phyloP scores from a whole-genome alignment of 148 eudicot genomes.

The Euryodendron excelsum region DNA sequence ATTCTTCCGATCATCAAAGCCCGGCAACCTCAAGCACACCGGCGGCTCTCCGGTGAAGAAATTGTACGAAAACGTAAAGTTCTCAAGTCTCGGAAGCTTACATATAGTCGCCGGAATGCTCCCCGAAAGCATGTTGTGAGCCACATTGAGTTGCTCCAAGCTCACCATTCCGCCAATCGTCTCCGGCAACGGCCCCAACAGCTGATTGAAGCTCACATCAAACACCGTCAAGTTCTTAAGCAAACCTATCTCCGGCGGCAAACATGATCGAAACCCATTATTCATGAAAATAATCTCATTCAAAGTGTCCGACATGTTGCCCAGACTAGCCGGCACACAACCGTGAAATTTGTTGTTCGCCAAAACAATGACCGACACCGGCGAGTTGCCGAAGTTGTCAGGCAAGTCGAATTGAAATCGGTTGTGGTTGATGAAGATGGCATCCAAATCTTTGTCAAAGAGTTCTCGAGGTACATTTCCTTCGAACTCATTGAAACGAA shows the following conservation, averaged over 20 bases:
- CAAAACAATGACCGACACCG: conserved; percentile 80
- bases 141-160: conserved; percentile 78
- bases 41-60: conserved; percentile 81
- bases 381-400: conserved; percentile 83
- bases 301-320: conserved; percentile 65
- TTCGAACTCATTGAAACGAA: conserved; percentile 85
- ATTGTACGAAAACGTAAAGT: conserved; percentile 74
- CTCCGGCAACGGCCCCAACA: conserved; percentile 75
- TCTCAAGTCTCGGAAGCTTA: conserved; percentile 59
- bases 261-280: conserved; percentile 65
- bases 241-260: conserved; percentile 62
- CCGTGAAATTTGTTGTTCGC: conserved; percentile 79
- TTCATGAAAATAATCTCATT: conserved; percentile 74
- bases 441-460: conserved; percentile 74
- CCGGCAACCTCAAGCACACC: conserved; percentile 51
- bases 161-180: conserved; percentile 50
- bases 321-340: conserved; percentile 77
- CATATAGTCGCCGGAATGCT: conserved; percentile 68
- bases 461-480: conserved; percentile 60
- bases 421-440: conserved; percentile 77
- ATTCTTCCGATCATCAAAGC: conserved; percentile 53
- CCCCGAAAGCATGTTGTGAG: conserved; percentile 68
- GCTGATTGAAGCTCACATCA: conserved; percentile 65
- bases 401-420: conserved; percentile 69
- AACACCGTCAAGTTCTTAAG: conserved; percentile 73